Evolutionary conservation across 345 rosid species (phyloP).

Genomic region (Clausena lansium): DNA sequence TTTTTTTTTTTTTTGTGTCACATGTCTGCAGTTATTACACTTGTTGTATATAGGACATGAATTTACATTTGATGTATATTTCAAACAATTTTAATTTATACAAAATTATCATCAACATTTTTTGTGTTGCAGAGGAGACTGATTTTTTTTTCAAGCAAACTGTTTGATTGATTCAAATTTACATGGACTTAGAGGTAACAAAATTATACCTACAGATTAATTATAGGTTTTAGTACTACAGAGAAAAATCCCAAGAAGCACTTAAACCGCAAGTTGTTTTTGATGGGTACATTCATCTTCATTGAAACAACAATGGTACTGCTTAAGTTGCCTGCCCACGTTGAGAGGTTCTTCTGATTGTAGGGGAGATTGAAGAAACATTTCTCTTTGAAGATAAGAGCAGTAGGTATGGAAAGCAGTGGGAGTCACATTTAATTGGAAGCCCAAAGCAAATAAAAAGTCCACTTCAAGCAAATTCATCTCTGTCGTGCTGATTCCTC

Average conservation of each 20-base stretch:
- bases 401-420: constrained; percentile 50
- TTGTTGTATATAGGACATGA: background rate
- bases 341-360: constrained; percentile 9
- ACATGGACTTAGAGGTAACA: background rate
- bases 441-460: constrained; percentile 63
- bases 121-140: background rate
- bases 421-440: constrained; percentile 63
- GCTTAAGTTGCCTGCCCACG: constrained; percentile 15
- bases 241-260: background rate
- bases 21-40: background rate
- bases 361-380: constrained; percentile 39
- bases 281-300: constrained; percentile 50
- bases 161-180: background rate
- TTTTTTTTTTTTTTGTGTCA: background rate
- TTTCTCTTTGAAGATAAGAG: constrained; percentile 48
- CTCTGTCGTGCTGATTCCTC: constrained; percentile 69
- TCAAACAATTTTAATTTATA: background rate
- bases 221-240: background rate
- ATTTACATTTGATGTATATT: background rate
- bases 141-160: background rate
- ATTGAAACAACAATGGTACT: constrained; percentile 29
- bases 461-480: constrained; percentile 78
- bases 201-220: background rate
- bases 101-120: background rate
- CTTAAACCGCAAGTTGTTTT: constrained; percentile 41